Evolutionary conservation across 2,329 filamentous ascomycete species (phyloP), one percentile per base, ranked within the genome.

Genomic region (Trichoderma pleuroti): DNA sequence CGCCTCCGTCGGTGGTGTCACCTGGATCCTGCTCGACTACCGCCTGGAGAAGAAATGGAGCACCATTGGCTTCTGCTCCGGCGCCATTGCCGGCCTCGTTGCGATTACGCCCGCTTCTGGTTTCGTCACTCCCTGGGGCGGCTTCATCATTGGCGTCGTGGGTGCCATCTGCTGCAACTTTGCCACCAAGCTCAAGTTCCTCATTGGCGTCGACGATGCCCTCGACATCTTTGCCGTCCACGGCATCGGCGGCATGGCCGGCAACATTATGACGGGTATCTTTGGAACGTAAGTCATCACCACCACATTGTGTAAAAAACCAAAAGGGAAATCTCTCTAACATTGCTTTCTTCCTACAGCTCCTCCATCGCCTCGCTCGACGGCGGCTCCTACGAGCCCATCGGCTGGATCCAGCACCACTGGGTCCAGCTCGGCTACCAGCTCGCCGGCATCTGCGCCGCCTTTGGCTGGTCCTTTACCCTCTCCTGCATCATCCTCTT

Each of bases 141-240:
- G 87, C 9, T 82, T 90, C 70, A 82, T 89, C 75, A 88, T 88
- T 71, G 88, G 88, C 68, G 78, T 90, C 24, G 81, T 85, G 4
- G 87, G 84, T 64, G 92, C 87, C 70, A 83, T 92, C 67, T 86
- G 90, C 72, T 92, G 90, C 86, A 97, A 97, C 82, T 93, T 95
- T 82, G 88, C 90, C 72, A 97, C 93, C 78, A 97, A 97, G 86
- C 87, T 93, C 86, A 90, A 86, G 90, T 91, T 88, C 76, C 68
- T 86, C 62, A 85, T 97, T 77, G 90, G 90, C 73, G 90, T 97
- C 70, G 93, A 97, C 76, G 93, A 97, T 78, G 91, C 92, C 7
- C 92, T 97, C 81, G 93, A 97, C 84, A 90, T 97, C 77, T 96
- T 97, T 82, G 93, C 93, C 75, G 93, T 96, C 82, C 93, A 97